These are phyloP conservation scores for Fusarium nelsonii DNA, from an alignment of 2,329 filamentous ascomycete species.

Conservation along the genomic window DNA sequence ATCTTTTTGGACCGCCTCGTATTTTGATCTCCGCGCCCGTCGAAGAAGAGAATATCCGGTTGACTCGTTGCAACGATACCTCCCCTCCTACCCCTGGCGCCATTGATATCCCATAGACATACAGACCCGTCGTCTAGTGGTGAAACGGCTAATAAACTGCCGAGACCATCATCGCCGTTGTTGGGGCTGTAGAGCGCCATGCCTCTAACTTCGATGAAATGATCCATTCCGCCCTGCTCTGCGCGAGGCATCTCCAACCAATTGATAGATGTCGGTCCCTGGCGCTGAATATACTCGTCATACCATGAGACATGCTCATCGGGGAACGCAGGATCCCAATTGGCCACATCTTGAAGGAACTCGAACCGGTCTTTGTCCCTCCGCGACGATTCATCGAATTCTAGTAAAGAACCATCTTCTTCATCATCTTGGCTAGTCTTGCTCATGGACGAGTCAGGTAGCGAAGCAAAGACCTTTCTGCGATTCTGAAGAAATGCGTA, in stretches of 20 bases:
- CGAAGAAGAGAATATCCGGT: slow-evolving; percentile 74
- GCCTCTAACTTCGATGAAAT: slow-evolving; percentile 76
- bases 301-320: slow-evolving; percentile 85
- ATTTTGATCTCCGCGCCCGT: slow-evolving; percentile 60
- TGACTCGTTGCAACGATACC: slow-evolving; percentile 74
- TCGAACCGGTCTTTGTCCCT: slow-evolving; percentile 38
- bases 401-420: slow-evolving; percentile 30
- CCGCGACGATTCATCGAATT: slow-evolving; percentile 43
- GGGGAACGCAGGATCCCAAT: slow-evolving; percentile 85
- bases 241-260: slow-evolving; percentile 78
- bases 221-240: slow-evolving; percentile 56
- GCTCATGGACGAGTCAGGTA: slow-evolving; percentile 18
- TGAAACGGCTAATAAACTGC: slow-evolving; percentile 71
- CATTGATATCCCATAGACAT: slow-evolving; percentile 84
- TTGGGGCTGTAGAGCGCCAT: slow-evolving; percentile 73
- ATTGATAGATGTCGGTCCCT: slow-evolving; percentile 77
- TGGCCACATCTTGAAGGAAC: slow-evolving; percentile 70
- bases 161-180: slow-evolving; percentile 60
- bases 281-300: slow-evolving; percentile 85
- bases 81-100: slow-evolving; percentile 66
- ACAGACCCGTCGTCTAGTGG: slow-evolving; percentile 89
- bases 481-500: slow-evolving; percentile 68
- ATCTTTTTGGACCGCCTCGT: slow-evolving; percentile 71
- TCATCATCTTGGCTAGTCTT: slow-evolving; percentile 19
- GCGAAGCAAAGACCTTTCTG: slow-evolving; percentile 51